phyloP scores from a whole-genome alignment of 441 rosid species.

The Gossypium lobatum region DNA sequence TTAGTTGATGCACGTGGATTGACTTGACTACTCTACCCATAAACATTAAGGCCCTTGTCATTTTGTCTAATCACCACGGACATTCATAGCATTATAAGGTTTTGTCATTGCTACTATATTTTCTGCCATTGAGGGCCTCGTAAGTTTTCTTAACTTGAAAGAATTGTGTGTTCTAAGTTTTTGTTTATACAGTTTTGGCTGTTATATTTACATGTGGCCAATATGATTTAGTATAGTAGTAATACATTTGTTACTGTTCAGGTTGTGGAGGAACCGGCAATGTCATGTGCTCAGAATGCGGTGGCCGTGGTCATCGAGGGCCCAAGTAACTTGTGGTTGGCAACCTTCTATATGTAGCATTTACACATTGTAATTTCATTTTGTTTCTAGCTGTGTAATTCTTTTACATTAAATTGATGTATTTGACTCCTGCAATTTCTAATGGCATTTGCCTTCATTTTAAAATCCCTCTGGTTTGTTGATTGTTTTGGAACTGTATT shows the following conservation, averaged over 20 bases:
- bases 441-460: background rate
- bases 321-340: constrained; percentile 26
- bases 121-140: background rate
- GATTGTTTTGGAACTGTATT: constrained; percentile 9
- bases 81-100: background rate
- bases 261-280: constrained; percentile 93
- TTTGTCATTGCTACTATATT: background rate
- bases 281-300: constrained; percentile 77
- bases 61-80: constrained; percentile 26
- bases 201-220: background rate
- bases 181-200: background rate
- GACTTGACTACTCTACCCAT: background rate
- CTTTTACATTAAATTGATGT: background rate
- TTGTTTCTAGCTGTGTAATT: background rate
- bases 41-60: background rate
- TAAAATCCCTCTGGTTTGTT: background rate
- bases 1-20: background rate
- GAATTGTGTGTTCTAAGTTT: background rate
- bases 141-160: too few relatives aligned
- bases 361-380: background rate
- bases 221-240: background rate
- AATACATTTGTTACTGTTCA: constrained; percentile 22
- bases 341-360: constrained; percentile 13
- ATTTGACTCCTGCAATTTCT: background rate
- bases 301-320: constrained; percentile 73